A percentile compares a stretch with the other conserved stretches of the same genome.
Conservation (phyloP, 768 basidiomycete genomes). For the Lactarius sanguifluus region DNA sequence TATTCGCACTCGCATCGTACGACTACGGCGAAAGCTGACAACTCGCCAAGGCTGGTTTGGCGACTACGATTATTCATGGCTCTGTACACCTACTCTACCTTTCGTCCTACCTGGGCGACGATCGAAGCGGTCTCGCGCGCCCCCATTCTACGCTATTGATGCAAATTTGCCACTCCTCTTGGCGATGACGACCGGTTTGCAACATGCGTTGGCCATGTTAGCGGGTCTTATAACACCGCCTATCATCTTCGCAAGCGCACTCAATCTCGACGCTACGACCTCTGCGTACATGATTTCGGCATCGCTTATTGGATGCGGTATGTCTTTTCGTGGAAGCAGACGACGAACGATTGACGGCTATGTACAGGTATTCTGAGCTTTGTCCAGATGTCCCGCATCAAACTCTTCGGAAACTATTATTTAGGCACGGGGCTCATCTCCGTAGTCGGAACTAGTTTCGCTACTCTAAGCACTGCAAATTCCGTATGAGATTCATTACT, state of each 20-base stretch:
- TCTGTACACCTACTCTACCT: constrained; percentile 69
- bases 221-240: constrained; percentile 82
- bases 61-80: constrained; percentile 72
- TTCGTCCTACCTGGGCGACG: constrained; percentile 41
- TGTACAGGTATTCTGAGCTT: constrained; percentile 66
- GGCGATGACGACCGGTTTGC: constrained; percentile 70
- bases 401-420: constrained; percentile 60
- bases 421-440: constrained; percentile 79
- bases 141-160: constrained; percentile 77
- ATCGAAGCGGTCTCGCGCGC: constrained; percentile 33
- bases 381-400: constrained; percentile 74
- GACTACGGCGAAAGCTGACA: constrained; percentile 41
- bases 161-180: constrained; percentile 70
- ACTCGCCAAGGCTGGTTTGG: constrained; percentile 76
- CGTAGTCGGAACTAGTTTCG: constrained; percentile 80
- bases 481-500: constrained; percentile 44
- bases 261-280: constrained; percentile 56
- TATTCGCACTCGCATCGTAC: constrained; percentile 23
- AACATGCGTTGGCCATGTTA: constrained; percentile 80
- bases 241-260: constrained; percentile 68
- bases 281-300: constrained; percentile 82
- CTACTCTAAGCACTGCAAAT: constrained; percentile 71
- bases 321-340: constrained; percentile 31
- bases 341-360: not conserved
- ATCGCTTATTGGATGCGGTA: constrained; percentile 75